Evolutionary conservation across 345 rosid genomes (phyloP).

Genomic region (Syzygium jambos): DNA sequence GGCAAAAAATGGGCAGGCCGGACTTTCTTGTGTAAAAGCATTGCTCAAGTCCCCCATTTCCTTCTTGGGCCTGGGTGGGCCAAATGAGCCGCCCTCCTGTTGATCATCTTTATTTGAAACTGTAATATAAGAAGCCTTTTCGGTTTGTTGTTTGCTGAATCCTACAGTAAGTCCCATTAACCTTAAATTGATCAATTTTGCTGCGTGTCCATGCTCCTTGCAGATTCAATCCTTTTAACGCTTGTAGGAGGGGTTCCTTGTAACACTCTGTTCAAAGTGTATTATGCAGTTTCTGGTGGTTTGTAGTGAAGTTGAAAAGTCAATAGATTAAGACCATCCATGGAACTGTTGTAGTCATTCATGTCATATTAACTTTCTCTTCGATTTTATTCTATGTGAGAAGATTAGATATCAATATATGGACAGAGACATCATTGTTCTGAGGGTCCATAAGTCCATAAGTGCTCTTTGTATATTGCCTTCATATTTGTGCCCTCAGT

Average conservation of each 20-base stretch:
- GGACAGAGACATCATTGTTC: not conserved
- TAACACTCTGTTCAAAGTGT: not conserved
- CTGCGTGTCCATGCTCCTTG: not conserved
- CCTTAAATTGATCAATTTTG: not conserved
- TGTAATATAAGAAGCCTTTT: not conserved
- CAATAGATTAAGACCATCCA: not conserved
- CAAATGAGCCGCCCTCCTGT: accelerated
- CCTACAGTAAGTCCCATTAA: not conserved
- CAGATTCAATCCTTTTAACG: not conserved
- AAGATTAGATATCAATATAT: not conserved
- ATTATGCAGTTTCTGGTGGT: not conserved
- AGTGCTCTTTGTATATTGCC: not conserved
- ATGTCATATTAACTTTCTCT: not conserved
- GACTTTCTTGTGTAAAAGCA: not conserved
- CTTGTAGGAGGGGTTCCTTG: not conserved
- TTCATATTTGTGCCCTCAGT: not conserved
- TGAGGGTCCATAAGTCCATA: not conserved
- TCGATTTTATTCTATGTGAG: not conserved
- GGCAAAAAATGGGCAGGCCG: not conserved
- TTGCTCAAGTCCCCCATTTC: not conserved
- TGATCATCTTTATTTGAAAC: not conserved
- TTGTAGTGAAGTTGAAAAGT: not conserved
- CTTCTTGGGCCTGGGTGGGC: not conserved
- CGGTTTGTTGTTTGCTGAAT: not conserved
- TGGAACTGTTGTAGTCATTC: not conserved